A percentile compares a stretch with the other conserved stretches of the same genome.
Evolutionary conservation across 768 basidiomycete genomes (phyloP).

Genomic region (Leccinum fibrillosum): DNA sequence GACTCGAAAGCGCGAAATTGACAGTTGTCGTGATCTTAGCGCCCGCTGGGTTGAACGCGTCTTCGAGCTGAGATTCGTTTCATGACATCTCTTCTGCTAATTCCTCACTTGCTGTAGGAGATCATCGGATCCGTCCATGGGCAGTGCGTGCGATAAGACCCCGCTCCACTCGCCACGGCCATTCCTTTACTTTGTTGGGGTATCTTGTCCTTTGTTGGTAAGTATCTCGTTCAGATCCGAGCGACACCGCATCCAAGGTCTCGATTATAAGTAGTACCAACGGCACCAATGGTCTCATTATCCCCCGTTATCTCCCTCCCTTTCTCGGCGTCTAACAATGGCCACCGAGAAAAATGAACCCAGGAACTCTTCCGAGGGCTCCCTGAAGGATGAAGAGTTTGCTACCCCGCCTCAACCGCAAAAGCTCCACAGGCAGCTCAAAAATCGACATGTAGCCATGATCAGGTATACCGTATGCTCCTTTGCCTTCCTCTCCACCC

Average conservation of each 20-base stretch:
- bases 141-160: neutral
- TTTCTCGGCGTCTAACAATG: conserved; percentile 2
- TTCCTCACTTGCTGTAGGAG: too few species aligned
- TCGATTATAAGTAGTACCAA: neutral
- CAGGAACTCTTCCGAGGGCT: conserved; percentile 13
- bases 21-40: neutral
- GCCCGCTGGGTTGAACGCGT: too few species aligned
- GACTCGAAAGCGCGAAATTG: too few species aligned
- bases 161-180: neutral
- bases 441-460: conserved; percentile 81
- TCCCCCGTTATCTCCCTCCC: neutral
- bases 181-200: neutral
- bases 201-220: neutral
- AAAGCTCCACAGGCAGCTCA: conserved; percentile 56
- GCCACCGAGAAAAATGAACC: conserved; percentile 21
- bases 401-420: neutral
- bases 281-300: neutral
- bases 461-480: conserved; percentile 48
- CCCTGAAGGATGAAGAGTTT: conserved; percentile 23
- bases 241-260: neutral
- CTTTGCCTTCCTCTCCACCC: neutral
- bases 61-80: neutral
- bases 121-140: neutral
- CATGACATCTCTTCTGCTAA: neutral
- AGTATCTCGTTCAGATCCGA: neutral